Evolutionary conservation across 1,284 basidiomycete genomes (phyloP), one percentile per base, ranked within the genome.

Genomic region (Moesziomyces antarcticus): DNA sequence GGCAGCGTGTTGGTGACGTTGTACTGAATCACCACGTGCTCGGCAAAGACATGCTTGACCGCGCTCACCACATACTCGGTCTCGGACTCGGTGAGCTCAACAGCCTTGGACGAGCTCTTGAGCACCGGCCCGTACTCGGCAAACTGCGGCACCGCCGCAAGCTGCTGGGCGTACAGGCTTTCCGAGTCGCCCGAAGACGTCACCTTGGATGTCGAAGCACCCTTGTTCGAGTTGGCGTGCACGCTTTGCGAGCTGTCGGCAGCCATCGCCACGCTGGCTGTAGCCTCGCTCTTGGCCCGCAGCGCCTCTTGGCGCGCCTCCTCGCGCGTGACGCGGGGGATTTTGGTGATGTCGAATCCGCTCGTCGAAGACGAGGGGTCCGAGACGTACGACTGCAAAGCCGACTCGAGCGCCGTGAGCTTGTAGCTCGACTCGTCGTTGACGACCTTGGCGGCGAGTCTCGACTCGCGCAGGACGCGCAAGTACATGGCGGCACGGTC

Each of bases 1-100:
- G 94, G 91, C 56, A 99, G 88, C n/a, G 97, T 99, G 85, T 99
- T 99, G 62, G 93, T 93, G 53, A 99, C 90, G 86, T 98, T 97
- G 89, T 94, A 98, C 91, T 99, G 78, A 47, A 77, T 58, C 43
- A 99, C 96, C 68, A 99, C 85, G 84, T 99, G 93, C 69, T 94
- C 93, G 84, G 91, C 91, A 89, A 94, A 99, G 57, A 98, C 89
- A 85, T 99, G 97, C 87, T 98, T 99, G 85, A 97, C 93, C 73
- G 92, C 94, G 16, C 92, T 90, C 58, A 98, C 96, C 78, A 97
- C 94, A 84, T 99, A 99, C 86, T 99, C 97, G 8, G 95, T 99
- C 86, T 98, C 97, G 82, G 89, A 91, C 86, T 99, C 97, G 30
- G 97, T 99, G 64, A 99, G 90, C 78, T 92, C 92, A 33, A 89